These are phyloP conservation scores for Pestalotiopsis sp. DNA, from an alignment of 2,329 filamentous ascomycete genomes.

Conservation along the genomic window DNA sequence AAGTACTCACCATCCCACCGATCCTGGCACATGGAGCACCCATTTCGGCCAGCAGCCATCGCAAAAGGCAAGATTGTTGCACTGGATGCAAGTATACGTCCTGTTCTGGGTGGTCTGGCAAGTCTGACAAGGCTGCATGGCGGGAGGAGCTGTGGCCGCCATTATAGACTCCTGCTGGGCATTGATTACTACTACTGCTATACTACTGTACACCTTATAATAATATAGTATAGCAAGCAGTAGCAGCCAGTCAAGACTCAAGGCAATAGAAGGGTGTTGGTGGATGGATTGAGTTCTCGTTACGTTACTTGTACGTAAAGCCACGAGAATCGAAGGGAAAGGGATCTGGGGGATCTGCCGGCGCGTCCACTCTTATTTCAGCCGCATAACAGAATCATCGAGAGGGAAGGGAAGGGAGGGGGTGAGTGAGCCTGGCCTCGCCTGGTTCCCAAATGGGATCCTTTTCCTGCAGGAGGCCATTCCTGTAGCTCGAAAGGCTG, in stretches of 20 bases:
- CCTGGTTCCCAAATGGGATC: background rate
- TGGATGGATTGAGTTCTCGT: background rate
- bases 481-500: background rate
- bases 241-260: background rate
- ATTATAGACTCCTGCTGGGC: background rate
- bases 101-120: conserved; percentile 6
- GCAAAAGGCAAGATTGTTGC: conserved; percentile 14
- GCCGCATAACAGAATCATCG: conserved; percentile 6
- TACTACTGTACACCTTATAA: background rate
- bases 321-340: background rate
- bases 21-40: conserved; percentile 20
- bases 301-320: conserved; percentile 13
- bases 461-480: background rate
- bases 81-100: conserved; percentile 11
- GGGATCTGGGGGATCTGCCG: background rate
- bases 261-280: background rate
- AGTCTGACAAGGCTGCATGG: conserved; percentile 11
- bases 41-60: conserved; percentile 12
- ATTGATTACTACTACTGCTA: background rate
- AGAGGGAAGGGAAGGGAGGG: background rate
- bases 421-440: background rate
- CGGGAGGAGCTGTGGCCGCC: conserved; percentile 4
- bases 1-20: conserved; percentile 16
- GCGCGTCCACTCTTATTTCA: conserved; percentile 9
- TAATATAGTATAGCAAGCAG: background rate